phyloP scores from a whole-genome alignment of 805 yeast genomes.

The Ogataea wickerhamii region DNA sequence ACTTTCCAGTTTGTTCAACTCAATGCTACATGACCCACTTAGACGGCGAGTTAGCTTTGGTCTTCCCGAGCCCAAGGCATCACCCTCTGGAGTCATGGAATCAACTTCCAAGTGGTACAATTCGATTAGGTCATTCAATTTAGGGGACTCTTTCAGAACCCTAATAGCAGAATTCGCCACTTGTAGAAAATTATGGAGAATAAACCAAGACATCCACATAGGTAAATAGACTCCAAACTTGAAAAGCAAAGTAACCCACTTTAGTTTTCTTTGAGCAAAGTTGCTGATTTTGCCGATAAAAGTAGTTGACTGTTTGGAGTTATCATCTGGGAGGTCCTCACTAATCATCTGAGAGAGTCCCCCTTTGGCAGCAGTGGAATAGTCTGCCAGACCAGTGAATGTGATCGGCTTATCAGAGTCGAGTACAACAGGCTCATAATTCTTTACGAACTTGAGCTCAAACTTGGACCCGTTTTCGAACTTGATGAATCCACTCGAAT shows the following conservation, averaged over 20 bases:
- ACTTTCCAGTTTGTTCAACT: conserved; percentile 35
- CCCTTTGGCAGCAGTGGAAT: conserved; percentile 5
- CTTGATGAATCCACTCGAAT: conserved; percentile 42
- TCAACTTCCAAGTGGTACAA: conserved; percentile 12
- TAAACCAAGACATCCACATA: conserved; percentile 56
- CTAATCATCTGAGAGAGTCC: conserved; percentile 17
- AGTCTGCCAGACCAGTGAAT: conserved; percentile 23
- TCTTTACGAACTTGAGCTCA: conserved; percentile 42
- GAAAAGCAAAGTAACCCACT: conserved; percentile 46
- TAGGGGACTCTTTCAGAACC: conserved; percentile 29
- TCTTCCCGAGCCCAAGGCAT: conserved; percentile 9
- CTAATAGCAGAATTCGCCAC: conserved; percentile 31
- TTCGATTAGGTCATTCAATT: conserved; percentile 22
- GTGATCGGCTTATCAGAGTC: conserved; percentile 46
- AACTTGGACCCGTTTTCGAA: conserved; percentile 34
- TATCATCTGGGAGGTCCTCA: conserved; percentile 21
- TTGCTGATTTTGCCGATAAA: conserved; percentile 7
- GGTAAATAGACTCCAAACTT: conserved; percentile 56
- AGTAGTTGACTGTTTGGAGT: conserved; percentile 5
- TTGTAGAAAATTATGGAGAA: conserved; percentile 40
- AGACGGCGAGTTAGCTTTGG: conserved; percentile 25
- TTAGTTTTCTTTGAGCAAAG: conserved; percentile 32
- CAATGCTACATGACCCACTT: conserved; percentile 25
- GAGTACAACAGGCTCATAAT: conserved; percentile 56
- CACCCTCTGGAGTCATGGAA: not conserved